These are phyloP conservation scores for Umbilicus rupestris DNA, from an alignment of 164 flowering plant species.

Conservation along the genomic window DNA sequence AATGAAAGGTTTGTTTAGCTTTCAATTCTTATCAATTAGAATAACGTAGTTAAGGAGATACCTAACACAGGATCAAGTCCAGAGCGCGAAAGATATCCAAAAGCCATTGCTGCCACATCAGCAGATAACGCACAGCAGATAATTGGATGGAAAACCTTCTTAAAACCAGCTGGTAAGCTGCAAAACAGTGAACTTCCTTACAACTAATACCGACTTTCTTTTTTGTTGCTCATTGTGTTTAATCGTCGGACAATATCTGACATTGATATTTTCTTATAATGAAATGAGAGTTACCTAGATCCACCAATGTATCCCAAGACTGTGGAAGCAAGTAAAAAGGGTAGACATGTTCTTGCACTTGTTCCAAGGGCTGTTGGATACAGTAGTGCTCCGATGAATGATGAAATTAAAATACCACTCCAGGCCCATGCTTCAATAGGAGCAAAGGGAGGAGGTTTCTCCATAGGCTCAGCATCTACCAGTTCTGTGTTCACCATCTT, in stretches of 20 bases:
- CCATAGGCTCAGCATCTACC: conserved; percentile 84
- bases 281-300: conserved; percentile 48
- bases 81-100: conserved; percentile 55
- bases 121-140: conserved; percentile 80
- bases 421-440: conserved; percentile 53
- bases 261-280: not conserved
- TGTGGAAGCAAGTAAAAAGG: conserved; percentile 83
- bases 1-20: not conserved
- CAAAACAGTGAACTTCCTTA: conserved; percentile 5
- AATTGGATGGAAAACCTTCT: conserved; percentile 86
- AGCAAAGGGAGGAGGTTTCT: conserved; percentile 78
- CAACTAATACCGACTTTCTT: not conserved
- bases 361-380: conserved; percentile 71
- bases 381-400: conserved; percentile 47
- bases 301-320: conserved; percentile 89
- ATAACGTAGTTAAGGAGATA: conserved; percentile 16
- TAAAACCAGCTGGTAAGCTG: conserved; percentile 68
- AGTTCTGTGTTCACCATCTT: conserved; percentile 78
- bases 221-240: not conserved
- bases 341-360: conserved; percentile 77
- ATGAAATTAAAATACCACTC: conserved; percentile 50
- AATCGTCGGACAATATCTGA: not conserved
- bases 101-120: conserved; percentile 71
- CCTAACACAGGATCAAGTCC: conserved; percentile 86
- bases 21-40: not conserved